Evolutionary conservation across 306 rosid species (phyloP), one percentile per base, ranked within the genome.

Genomic region (Canavalia gladiata): DNA sequence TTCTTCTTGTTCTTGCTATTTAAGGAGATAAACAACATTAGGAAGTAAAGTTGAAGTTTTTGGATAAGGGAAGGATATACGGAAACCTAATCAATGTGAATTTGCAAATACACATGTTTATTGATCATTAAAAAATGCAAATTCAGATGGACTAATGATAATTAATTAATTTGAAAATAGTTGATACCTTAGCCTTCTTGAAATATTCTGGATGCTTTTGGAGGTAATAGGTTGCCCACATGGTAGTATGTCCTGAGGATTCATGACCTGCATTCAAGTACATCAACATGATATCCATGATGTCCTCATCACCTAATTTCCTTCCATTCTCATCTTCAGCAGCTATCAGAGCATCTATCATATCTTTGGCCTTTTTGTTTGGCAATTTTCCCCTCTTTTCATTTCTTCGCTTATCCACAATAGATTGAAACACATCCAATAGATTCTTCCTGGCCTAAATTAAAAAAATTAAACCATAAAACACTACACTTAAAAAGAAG

Each of bases 201-300:
- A 91, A 76, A 80, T 7, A 70, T 64, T 92, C 77, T 0, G 94
- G 94, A 64, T 91, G 88, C 57, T 76, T 51, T 65, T 87, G 86
- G 0, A 94, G 78, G 58, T 74, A 88, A 78, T 80, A 47, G 46
- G 87, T 63, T 0, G 97, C 84, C 98, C 98, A 94, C 94, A 91
- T 94, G 18, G 92, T 90, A 11, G 72, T 90, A 63, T 94, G 98
- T 1, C 92, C 98, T 0, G 97, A 94, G 83, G 98, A 94, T 69
- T 94, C 98, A 85, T 94, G 98, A 41, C 98, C 98, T 1, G 94
- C 98, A 77, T 94, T 92, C 85, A 94, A 87, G 47, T 94, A 94
- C 98, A 92, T 94, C 46, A 92, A 5, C 86, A 94, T 73, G 30
- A 90, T 67, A 74, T 94, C 97, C 71, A 92, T 92, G 29, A 94